These are phyloP conservation scores for Podospora tetraspora DNA, from an alignment of 495 filamentous ascomycete genomes.

Conservation along the genomic window DNA sequence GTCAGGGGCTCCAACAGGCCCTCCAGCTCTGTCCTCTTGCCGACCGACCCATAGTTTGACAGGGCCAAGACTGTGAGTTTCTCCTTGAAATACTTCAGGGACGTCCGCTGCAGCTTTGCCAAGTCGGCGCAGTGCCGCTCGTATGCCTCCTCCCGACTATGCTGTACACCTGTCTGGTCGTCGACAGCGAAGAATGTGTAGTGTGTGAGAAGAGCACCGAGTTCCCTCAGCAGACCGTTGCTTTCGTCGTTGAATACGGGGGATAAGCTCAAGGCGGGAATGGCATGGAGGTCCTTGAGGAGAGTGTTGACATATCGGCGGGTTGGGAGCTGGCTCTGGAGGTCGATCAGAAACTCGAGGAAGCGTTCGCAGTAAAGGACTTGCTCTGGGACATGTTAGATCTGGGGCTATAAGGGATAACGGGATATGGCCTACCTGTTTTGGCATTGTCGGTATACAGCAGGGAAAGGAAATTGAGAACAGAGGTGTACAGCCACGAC, in stretches of 20 bases:
- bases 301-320: conserved; percentile 89
- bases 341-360: conserved; percentile 81
- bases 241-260: conserved; percentile 67
- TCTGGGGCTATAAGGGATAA: neutral
- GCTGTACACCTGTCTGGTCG: conserved; percentile 77
- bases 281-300: conserved; percentile 83
- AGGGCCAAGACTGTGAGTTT: conserved; percentile 87
- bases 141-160: conserved; percentile 66
- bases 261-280: conserved; percentile 75
- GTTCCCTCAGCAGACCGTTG: conserved; percentile 76
- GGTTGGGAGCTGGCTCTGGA: conserved; percentile 91
- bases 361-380: conserved; percentile 87
- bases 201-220: conserved; percentile 71
- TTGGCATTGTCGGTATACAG: conserved; percentile 55
- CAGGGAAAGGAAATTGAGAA: conserved; percentile 74
- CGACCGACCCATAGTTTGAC: conserved; percentile 86
- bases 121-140: conserved; percentile 71
- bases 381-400: conserved; percentile 50
- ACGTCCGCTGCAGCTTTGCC: conserved; percentile 72
- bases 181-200: conserved; percentile 86
- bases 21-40: conserved; percentile 71
- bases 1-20: conserved; percentile 66
- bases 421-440: conserved; percentile 16
- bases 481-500: conserved; percentile 84
- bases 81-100: conserved; percentile 79